Base-by-base conservation (phyloP, 139 green algal species). In the Auxenochlorella pyrenoidosa region DNA sequence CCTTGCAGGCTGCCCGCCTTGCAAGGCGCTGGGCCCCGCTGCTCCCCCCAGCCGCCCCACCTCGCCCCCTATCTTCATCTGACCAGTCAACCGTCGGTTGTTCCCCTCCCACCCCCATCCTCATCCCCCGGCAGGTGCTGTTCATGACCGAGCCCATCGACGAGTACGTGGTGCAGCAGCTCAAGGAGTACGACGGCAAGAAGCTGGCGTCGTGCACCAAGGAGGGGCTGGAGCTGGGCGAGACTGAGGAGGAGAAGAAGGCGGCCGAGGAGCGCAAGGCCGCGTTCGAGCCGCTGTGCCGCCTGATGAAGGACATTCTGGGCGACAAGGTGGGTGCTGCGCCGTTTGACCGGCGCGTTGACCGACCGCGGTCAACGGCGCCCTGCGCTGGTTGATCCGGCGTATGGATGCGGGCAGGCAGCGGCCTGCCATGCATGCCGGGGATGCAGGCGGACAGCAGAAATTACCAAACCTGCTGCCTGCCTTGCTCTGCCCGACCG, bases 61-160 rank as follows among this genome's bases (percentile, higher is more conserved):
- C n/a, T 54, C 47, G 10, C 47, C 47, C 47, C 47, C 47, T 54
- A 6, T 54, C 47, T 54, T n/a, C n/a, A n/a, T n/a, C n/a, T n/a
- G n/a, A n/a, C n/a, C n/a, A n/a, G 47, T 54, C 54, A 8, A 63
- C 54, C 18, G 54, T 13, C 54, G 13, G 15, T 63, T 58, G 47
- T 40, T n/a, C 72, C 72, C 72, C 19, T 6, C 72, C 38, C 59
- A 2, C 28, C 44, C 51, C 75, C 3, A 5, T 26, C 22, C 6
- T 75, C n/a, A n/a, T n/a, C n/a, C n/a, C n/a, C n/a, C n/a, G n/a
- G 58, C 85, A 92, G 89, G 89, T 99, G 83, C 93, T 99, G 34
- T 99, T 98, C 98, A 99, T 99, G 97, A 94, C 97, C 38, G 98
- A 99, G 91, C 98, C 98, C 91, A 99, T 99, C 87, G 98, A 99